Base-by-base conservation (phyloP, 371 early-diverging fungal genomes). In the Syncephalastrum monosporum region DNA sequence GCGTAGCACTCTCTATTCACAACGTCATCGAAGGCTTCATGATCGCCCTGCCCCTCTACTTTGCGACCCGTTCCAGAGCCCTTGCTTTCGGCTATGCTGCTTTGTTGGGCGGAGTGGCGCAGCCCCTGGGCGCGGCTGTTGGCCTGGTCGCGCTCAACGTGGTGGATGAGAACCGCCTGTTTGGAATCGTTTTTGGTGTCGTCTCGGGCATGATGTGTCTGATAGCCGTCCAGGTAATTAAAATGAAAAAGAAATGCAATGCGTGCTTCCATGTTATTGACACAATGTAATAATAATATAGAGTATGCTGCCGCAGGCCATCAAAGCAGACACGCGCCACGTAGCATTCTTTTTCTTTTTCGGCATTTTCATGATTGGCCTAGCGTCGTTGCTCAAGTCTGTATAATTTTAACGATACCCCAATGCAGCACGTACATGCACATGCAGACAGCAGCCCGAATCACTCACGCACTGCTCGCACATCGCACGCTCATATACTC, bases 1-100 rank as follows among this genome's bases (percentile, higher is more conserved):
- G 87, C 16, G 74, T 80, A 33, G 90, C 90, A 13, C 86, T 93
- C 57, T 77, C 84, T 0, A 79, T 90, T 15, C 93, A 93, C 67
- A 93, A 93, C 63, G 64, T 91, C 19, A 89, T 90, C 27, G 93
- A 93, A 56, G 93, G 93, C 0, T 75, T 91, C 49, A 75, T 87
- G 72, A 87, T 92, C 29, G 86, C 91, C 0, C 61, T 91, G 50
- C 91, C 92, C 0, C 68, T 92, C 14, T 90, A 79, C 58, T 71
- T 85, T 43, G 86, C 89, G 3, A 84, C 88, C 3, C 67, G 74
- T 38, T 83, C 84, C 14, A 76, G 85, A 13, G 47, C 61, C 17
- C 64, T 79, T 44, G 86, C 90, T 0, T 89, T 92, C 63, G 55
- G 71, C 5, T 78, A 82, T 57, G 85, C 89, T 8, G 71, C 87